A percentile compares a stretch with the other conserved stretches of the same genome.
phyloP scores from a whole-genome alignment of 371 early-diverging fungal genomes.

The Gilbertella persicaria region DNA sequence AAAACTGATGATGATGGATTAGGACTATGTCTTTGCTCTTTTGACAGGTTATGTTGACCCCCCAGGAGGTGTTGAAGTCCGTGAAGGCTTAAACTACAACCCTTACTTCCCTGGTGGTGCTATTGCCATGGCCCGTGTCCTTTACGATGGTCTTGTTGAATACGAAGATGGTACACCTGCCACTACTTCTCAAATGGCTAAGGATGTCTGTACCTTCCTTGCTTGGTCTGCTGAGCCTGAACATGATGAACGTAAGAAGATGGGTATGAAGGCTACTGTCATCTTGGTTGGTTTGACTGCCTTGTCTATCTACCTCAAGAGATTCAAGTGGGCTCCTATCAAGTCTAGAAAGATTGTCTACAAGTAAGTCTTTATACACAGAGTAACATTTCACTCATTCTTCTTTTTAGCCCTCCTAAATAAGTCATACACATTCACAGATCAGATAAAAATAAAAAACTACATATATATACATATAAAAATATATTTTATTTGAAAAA shows the following conservation, averaged over 20 bases:
- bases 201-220: conserved; percentile 94
- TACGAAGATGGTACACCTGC: conserved; percentile 98
- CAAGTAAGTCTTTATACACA: conserved; percentile 42
- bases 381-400: neutral
- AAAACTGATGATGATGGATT: neutral
- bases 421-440: neutral
- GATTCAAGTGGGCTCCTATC: conserved; percentile 76
- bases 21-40: conserved; percentile 95
- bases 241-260: conserved; percentile 95
- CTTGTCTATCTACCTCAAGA: conserved; percentile 76
- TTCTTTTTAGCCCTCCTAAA: neutral
- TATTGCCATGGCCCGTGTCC: conserved; percentile 94
- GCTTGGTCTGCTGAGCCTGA: conserved; percentile 97
- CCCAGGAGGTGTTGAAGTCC: conserved; percentile 93
- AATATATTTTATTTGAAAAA: too few relatives aligned
- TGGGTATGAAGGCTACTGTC: conserved; percentile 90
- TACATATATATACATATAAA: neutral
- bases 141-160: conserved; percentile 95
- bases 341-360: conserved; percentile 85
- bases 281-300: conserved; percentile 59
- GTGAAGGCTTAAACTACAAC: conserved; percentile 97
- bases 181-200: conserved; percentile 96
- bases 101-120: conserved; percentile 99
- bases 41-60: conserved; percentile 95
- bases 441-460: neutral